Percentiles rank a stretch among this genome's conserved stretches.
phyloP scores from a whole-genome alignment of 768 basidiomycete genomes.

The Russula lepida region DNA sequence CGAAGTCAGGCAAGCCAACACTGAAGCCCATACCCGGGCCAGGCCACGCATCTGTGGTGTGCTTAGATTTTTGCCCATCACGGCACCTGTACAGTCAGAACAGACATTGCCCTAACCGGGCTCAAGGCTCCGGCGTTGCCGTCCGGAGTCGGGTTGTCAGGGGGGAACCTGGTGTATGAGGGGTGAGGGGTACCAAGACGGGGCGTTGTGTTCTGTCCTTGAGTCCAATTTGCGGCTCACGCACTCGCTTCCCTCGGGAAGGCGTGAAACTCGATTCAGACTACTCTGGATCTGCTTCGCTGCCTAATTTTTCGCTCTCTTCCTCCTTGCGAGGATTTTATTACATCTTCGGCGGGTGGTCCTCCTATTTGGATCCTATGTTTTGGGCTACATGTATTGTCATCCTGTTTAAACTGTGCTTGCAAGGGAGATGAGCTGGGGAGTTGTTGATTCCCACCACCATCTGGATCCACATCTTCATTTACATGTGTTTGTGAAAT shows the following conservation, averaged over 20 bases:
- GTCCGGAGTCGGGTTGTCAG: background rate
- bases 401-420: background rate
- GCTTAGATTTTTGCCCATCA: too few species aligned
- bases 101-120: too few species aligned
- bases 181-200: slow-evolving; percentile 15
- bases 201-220: slow-evolving; percentile 35
- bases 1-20: background rate
- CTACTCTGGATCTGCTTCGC: slow-evolving; percentile 55
- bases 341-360: background rate
- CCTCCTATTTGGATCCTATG: background rate
- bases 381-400: background rate
- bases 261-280: slow-evolving; percentile 59
- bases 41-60: too few species aligned
- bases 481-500: background rate
- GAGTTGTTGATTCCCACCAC: background rate
- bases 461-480: background rate
- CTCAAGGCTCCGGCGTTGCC: background rate
- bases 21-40: too few species aligned
- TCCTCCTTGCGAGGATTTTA: slow-evolving; percentile 24
- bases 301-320: slow-evolving; percentile 27
- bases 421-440: too few species aligned
- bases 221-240: slow-evolving; percentile 63
- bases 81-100: too few species aligned
- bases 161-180: slow-evolving; percentile 20
- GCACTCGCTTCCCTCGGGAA: slow-evolving; percentile 16